Evolutionary conservation across 257 asterid genomes (phyloP), one percentile per base, ranked within the genome.

Genomic region (Rhazya stricta): DNA sequence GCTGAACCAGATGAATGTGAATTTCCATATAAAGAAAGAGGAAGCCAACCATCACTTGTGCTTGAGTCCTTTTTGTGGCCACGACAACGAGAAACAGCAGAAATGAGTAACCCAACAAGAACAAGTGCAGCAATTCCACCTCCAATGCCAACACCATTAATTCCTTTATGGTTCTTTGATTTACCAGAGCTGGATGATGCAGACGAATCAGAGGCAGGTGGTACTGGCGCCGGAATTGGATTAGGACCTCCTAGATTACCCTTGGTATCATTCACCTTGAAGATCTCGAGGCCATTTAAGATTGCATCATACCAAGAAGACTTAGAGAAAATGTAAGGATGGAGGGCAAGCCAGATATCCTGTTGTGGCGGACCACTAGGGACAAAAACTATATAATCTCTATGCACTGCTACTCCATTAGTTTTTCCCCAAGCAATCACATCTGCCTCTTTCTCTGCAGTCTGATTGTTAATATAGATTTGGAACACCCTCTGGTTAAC

Each of bases 21-120:
- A 77, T 92, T 92, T 69, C 96, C 96, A 53, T 92, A 92, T 65
- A 92, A 82, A 30, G 98, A 89, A 72, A 92, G 81, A 67, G 98
- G 97, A 60, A 92, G 97, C 97, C 98, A 90, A 56, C 96, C 98
- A 68, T 90, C 97, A 50, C 91, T 87, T 5, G 89, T 79, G 79
- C 79, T 87, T 9, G 94, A 81, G 67, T 88, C 96, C 80, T 87
- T 89, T 68, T 81, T 74, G 78, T 77, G 83, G 82, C 69, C 83
- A 41, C 76, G 83, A 37, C 83, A 81, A 45, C 85, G 79, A 57
- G 75, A 70, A 75, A 86, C 65, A 42, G 82, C 1, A 81, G 90
- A 91, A 8, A 87, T 58, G 23, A 85, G 75, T 76, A 91, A 78
- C 67, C 96, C 97, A 56, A 86, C 69, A n/a, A 89, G 81, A 74